Conservation (phyloP, 768 basidiomycete species). For the Lentinula lateritia region DNA sequence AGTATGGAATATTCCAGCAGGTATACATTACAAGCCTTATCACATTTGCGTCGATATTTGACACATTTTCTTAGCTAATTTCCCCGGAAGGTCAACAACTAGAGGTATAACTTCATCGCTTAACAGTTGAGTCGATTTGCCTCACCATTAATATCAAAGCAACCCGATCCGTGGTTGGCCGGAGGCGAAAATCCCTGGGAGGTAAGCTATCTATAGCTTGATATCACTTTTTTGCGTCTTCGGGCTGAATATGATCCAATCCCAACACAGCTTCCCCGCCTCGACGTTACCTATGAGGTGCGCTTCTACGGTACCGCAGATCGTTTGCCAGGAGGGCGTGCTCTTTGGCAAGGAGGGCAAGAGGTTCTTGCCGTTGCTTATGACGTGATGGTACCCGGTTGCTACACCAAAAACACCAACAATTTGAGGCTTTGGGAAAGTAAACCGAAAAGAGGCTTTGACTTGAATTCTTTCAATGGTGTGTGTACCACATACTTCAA, state of each 20-base stretch:
- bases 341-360: slow-evolving; percentile 82
- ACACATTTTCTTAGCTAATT: slow-evolving; percentile 51
- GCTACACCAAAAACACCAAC: slow-evolving; percentile 79
- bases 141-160: slow-evolving; percentile 26
- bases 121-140: background rate
- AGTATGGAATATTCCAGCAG: slow-evolving; percentile 95
- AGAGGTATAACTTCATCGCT: slow-evolving; percentile 34
- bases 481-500: background rate
- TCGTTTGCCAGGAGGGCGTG: slow-evolving; percentile 54
- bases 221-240: background rate
- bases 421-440: slow-evolving; percentile 84
- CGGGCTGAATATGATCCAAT: background rate
- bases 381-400: slow-evolving; percentile 92
- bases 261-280: slow-evolving; percentile 49
- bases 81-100: slow-evolving; percentile 79
- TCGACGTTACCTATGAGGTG: slow-evolving; percentile 81
- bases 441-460: slow-evolving; percentile 86
- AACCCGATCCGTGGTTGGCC: slow-evolving; percentile 87
- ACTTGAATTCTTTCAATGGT: slow-evolving; percentile 95
- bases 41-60: background rate
- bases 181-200: slow-evolving; percentile 69
- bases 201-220: slow-evolving; percentile 7
- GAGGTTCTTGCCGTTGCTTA: slow-evolving; percentile 93
- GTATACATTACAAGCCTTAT: background rate
- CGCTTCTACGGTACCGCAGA: slow-evolving; percentile 88